Conservation (phyloP, 441 rosid species). For the Pelargonium cotyledonis region DNA sequence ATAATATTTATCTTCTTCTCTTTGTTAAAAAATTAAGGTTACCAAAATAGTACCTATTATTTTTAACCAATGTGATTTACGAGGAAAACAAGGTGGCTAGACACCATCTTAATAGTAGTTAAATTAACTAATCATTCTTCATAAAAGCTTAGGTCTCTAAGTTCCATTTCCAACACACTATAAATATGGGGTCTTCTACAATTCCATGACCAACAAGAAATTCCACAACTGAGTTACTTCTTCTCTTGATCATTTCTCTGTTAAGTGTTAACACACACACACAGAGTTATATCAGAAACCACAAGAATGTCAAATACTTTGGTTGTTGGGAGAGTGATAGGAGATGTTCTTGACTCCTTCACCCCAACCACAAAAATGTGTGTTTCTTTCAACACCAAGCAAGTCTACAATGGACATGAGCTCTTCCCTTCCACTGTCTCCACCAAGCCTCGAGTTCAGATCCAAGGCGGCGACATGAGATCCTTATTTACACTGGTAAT, state of each 20-base stretch:
- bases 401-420: conserved; percentile 61
- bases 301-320: conserved; percentile 43
- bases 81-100: background rate
- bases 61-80: background rate
- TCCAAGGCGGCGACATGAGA: conserved; percentile 64
- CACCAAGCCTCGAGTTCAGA: conserved; percentile 53
- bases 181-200: conserved; percentile 8
- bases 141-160: background rate
- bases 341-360: conserved; percentile 70
- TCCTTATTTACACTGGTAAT: conserved; percentile 59
- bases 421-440: conserved; percentile 50
- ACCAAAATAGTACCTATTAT: too few species aligned
- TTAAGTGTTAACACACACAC: background rate
- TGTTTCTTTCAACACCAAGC: conserved; percentile 42
- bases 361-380: conserved; percentile 41
- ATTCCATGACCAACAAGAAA: conserved; percentile 5
- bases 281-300: too few species aligned
- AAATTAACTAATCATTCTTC: background rate
- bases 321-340: conserved; percentile 59
- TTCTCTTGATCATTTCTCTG: too few species aligned
- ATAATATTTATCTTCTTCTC: too few species aligned
- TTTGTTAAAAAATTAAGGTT: too few species aligned
- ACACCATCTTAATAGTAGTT: background rate
- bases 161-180: background rate
- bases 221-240: background rate